Evolutionary conservation across 345 rosid genomes (phyloP), one percentile per base, ranked within the genome.

Genomic region (Limnanthes douglasii): DNA sequence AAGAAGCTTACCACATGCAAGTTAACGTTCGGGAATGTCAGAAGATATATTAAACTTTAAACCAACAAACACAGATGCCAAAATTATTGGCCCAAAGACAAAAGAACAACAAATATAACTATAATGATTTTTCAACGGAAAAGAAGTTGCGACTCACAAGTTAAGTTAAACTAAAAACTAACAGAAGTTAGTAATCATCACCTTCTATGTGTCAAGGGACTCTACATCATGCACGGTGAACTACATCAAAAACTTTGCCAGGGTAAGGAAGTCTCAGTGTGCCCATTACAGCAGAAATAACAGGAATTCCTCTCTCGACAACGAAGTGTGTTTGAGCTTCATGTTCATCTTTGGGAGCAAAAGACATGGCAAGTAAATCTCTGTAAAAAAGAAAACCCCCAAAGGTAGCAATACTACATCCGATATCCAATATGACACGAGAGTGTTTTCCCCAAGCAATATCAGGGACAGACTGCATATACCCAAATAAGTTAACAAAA

Each of bases 261-360:
- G 96, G 96, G 38, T 77, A 90, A 19, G 75, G 96, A 15, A 84
- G 61, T 11, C 98, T 55, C 48, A 66, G 74, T 45, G 98, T 68
- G 13, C 98, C 98, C 98, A 84, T 90, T 19, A 84, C 98, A 2
- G 94, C 96, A 2, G 93, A 80, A 39, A 90, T 77, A 4, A 94
- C 98, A 3, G 98, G 98, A 31, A 90, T 84, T 53, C 85, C 93
- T 50, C 98, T 65, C 53, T 90, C 94, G 8, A 90, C 82, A 7
- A 96, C 96, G 47, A 90, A 78, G 46, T 90, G 98, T 19, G 84
- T 93, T 35, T 90, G 96, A 45, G 98, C 98, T 34, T 84, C 94
- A 2, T 90, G 96, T 52, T 90, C 96, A 50, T 90, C 96, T 41
- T 90, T 90, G n/a, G 98, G 96, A 13, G 98, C 96, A 40, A 90